Evolutionary conservation across 2,329 filamentous ascomycete species (phyloP).

Genomic region (Torrubiella hemipterigena): DNA sequence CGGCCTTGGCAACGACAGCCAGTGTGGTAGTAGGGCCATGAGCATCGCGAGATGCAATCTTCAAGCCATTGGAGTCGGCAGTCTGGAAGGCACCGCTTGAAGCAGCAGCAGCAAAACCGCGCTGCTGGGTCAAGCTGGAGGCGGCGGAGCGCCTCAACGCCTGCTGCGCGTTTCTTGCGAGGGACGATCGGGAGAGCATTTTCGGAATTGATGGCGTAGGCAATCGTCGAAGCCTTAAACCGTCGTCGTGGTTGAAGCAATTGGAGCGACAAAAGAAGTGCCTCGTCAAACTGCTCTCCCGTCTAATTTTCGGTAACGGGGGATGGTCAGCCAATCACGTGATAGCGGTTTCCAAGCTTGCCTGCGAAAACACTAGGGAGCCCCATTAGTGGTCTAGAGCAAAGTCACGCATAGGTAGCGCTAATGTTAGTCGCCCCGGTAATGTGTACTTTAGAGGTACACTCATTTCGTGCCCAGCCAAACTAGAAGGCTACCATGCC

Average conservation of each 20-base stretch:
- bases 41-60: slow-evolving; percentile 83
- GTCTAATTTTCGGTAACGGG: slow-evolving; percentile 29
- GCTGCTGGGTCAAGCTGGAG: slow-evolving; percentile 37
- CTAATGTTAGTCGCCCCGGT: too few relatives aligned
- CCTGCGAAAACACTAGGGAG: too few relatives aligned
- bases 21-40: slow-evolving; percentile 82
- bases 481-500: too few relatives aligned
- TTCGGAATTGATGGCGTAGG: slow-evolving; percentile 43
- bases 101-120: slow-evolving; percentile 47
- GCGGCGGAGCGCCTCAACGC: slow-evolving; percentile 44
- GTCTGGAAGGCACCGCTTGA: slow-evolving; percentile 76
- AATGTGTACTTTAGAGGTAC: too few relatives aligned
- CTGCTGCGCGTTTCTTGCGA: slow-evolving; percentile 46
- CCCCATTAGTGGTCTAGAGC: too few relatives aligned
- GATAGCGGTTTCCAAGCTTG: slow-evolving; percentile 11
- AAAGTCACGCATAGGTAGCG: too few relatives aligned
- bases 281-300: slow-evolving; percentile 27
- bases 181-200: slow-evolving; percentile 51
- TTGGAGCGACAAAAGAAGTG: slow-evolving; percentile 26
- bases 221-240: slow-evolving; percentile 35
- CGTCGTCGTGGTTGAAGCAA: slow-evolving; percentile 27
- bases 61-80: slow-evolving; percentile 75
- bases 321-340: slow-evolving; percentile 24
- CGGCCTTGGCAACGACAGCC: slow-evolving; percentile 85
- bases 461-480: too few relatives aligned